A percentile compares a stretch with the other conserved stretches of the same genome.
Evolutionary conservation across 768 basidiomycete species (phyloP).

Genomic region (Neoboletus brunneissimus): DNA sequence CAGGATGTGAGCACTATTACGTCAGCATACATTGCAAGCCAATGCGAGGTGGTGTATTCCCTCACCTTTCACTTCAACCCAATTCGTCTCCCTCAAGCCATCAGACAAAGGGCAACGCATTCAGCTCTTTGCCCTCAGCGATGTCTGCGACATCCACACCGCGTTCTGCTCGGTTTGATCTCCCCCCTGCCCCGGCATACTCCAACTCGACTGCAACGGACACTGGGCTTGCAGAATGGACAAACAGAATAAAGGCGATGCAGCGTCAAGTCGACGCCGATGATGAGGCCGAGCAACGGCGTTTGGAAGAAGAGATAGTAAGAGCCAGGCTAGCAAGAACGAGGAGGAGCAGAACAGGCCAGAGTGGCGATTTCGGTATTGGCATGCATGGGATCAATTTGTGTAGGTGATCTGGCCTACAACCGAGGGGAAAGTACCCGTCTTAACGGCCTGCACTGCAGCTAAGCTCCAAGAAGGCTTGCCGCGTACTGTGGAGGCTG

Average conservation of each 20-base stretch:
- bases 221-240: slow-evolving; percentile 75
- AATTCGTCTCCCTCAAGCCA: not conserved
- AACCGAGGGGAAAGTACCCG: not conserved
- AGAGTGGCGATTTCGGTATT: slow-evolving; percentile 38
- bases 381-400: slow-evolving; percentile 36
- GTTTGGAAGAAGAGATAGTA: slow-evolving; percentile 56
- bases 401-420: slow-evolving; percentile 25
- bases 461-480: slow-evolving; percentile 24
- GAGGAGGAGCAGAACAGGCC: slow-evolving; percentile 36
- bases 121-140: not conserved
- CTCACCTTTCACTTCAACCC: not conserved
- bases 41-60: too few species aligned
- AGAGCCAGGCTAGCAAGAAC: slow-evolving; percentile 46
- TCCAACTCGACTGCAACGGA: slow-evolving; percentile 40
- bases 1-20: slow-evolving; percentile 6
- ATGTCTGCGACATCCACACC: slow-evolving; percentile 33
- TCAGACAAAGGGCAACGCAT: not conserved
- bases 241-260: slow-evolving; percentile 73
- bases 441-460: slow-evolving; percentile 8
- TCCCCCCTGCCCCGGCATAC: slow-evolving; percentile 33
- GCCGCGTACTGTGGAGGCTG: slow-evolving; percentile 6
- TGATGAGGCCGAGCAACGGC: slow-evolving; percentile 72
- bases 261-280: slow-evolving; percentile 80
- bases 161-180: slow-evolving; percentile 35
- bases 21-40: slow-evolving; percentile 15